These are phyloP conservation scores for Leccinum subatratum DNA, from an alignment of 1,284 basidiomycete genomes.

Conservation along the genomic window DNA sequence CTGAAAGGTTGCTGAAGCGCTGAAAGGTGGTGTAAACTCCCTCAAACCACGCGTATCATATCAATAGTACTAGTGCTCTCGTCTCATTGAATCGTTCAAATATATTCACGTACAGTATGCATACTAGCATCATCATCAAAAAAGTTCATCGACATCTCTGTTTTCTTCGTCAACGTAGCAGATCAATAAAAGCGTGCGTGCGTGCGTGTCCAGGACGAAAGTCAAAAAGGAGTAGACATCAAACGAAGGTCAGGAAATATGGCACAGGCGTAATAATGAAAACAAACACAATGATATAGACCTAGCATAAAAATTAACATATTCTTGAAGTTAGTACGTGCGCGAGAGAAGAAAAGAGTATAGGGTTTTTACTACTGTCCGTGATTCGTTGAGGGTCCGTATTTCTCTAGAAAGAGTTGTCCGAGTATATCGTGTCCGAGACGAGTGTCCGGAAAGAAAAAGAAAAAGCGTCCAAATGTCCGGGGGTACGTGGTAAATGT, in stretches of 20 bases:
- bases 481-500: background rate
- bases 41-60: background rate
- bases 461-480: background rate
- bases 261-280: background rate
- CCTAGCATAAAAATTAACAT: background rate
- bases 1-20: too few relatives aligned
- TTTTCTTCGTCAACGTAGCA: background rate
- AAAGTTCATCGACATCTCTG: background rate
- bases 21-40: too few relatives aligned
- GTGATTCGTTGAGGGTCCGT: background rate
- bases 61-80: background rate
- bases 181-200: background rate
- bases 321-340: background rate
- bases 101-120: background rate
- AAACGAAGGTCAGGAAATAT: background rate
- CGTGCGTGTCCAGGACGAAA: background rate
- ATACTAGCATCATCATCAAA: background rate
- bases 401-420: background rate
- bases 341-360: background rate
- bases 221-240: background rate
- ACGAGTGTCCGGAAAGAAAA: background rate
- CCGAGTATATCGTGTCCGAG: background rate
- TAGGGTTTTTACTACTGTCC: background rate
- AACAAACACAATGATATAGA: constrained; percentile 1
- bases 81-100: background rate